phyloP scores from a whole-genome alignment of 257 asterid genomes.

The Salvia rosmarinus region DNA sequence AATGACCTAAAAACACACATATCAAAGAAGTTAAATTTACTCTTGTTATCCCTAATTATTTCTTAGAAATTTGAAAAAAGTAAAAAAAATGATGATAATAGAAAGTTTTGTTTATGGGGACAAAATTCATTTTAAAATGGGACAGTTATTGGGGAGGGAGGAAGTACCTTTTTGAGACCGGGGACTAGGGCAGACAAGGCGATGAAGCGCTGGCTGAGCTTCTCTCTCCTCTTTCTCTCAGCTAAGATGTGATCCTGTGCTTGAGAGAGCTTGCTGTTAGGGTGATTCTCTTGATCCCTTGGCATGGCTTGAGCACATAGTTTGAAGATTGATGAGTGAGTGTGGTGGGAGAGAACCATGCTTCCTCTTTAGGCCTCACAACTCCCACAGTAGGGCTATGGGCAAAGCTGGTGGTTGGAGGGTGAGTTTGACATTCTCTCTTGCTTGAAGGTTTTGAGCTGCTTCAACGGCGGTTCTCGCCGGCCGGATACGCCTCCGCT shows the following conservation, averaged over 20 bases:
- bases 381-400: conserved; percentile 32
- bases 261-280: conserved; percentile 43
- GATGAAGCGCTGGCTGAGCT: conserved; percentile 79
- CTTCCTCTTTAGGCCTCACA: conserved; percentile 60
- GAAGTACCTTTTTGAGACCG: conserved; percentile 84
- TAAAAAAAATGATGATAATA: too few species aligned
- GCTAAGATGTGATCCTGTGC: conserved; percentile 84
- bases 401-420: not conserved
- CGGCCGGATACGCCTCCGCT: conserved; percentile 34
- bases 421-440: not conserved
- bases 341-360: conserved; percentile 44
- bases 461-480: conserved; percentile 52
- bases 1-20: too few species aligned
- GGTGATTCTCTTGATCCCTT: conserved; percentile 48
- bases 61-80: too few species aligned
- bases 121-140: too few species aligned
- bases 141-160: too few species aligned
- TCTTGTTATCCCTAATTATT: too few species aligned
- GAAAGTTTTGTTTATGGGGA: too few species aligned
- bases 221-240: conserved; percentile 84
- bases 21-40: too few species aligned
- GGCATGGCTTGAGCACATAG: conserved; percentile 47
- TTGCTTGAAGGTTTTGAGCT: conserved; percentile 39
- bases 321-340: conserved; percentile 37
- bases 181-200: conserved; percentile 84